Evolutionary conservation across 305 asterid genomes (phyloP).

Genomic region (Solanum hybrid): DNA sequence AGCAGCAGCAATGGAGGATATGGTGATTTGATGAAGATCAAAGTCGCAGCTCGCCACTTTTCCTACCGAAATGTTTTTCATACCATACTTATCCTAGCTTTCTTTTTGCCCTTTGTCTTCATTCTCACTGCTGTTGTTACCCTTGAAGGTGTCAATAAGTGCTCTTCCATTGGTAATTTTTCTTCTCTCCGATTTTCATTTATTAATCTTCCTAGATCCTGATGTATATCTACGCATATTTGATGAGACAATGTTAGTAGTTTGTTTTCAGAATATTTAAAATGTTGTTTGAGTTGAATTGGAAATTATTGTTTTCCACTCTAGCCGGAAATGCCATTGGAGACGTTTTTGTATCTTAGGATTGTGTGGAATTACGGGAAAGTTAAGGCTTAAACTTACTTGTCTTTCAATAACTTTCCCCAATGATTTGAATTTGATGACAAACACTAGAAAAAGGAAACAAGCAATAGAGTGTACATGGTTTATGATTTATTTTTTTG

Average conservation of each 20-base stretch:
- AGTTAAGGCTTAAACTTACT: not conserved
- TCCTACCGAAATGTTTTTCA: slow-evolving; percentile 89
- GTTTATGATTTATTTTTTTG: not conserved
- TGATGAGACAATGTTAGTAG: not conserved
- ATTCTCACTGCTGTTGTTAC: slow-evolving; percentile 90
- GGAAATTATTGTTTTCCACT: not conserved
- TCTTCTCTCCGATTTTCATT: not conserved
- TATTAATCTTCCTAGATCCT: not conserved
- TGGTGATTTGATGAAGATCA: slow-evolving; percentile 94
- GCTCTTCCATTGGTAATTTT: slow-evolving; percentile 79
- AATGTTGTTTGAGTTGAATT: not conserved
- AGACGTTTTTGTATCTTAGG: not conserved
- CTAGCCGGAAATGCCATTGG: not conserved
- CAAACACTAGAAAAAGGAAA: not conserved
- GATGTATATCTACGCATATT: not conserved
- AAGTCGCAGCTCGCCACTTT: slow-evolving; percentile 72
- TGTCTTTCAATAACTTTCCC: not conserved
- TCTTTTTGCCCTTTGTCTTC: slow-evolving; percentile 92
- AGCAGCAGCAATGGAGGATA: slow-evolving; percentile 55
- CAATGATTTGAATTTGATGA: not conserved
- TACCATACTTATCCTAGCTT: slow-evolving; percentile 73
- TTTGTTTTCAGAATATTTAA: not conserved
- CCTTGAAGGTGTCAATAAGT: slow-evolving; percentile 98
- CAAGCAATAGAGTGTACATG: not conserved
- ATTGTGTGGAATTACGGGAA: not conserved